Evolutionary conservation across 768 basidiomycete genomes (phyloP).

Genomic region (Boletus rufocinnamomeus): DNA sequence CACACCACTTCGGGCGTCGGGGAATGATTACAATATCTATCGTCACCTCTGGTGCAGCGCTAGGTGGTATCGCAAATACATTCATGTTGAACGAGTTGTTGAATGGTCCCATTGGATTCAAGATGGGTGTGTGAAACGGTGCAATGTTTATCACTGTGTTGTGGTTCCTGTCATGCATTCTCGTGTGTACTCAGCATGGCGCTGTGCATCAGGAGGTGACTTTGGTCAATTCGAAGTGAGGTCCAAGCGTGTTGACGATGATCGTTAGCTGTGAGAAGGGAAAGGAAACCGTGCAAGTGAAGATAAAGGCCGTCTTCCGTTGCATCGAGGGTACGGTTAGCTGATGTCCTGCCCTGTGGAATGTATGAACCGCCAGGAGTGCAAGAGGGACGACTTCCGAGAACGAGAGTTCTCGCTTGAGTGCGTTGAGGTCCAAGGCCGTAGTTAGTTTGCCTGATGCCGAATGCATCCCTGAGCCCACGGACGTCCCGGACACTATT

Average conservation of each 20-base stretch:
- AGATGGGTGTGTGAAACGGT: too few species aligned
- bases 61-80: too few species aligned
- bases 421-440: constrained; percentile 34
- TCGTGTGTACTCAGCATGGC: too few species aligned
- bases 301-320: constrained; percentile 92
- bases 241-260: constrained; percentile 74
- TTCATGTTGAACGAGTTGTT: too few species aligned
- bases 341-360: constrained; percentile 93
- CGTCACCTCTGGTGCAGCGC: too few species aligned
- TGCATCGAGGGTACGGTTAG: constrained; percentile 86
- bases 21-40: too few species aligned
- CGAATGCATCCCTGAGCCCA: constrained; percentile 53
- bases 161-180: too few species aligned
- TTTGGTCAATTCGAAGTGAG: too few species aligned
- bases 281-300: constrained; percentile 68
- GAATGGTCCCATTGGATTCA: too few species aligned
- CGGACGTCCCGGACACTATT: constrained; percentile 79
- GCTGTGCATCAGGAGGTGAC: too few species aligned
- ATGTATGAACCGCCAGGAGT: constrained; percentile 72
- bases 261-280: constrained; percentile 76
- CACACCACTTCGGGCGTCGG: too few species aligned
- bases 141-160: too few species aligned
- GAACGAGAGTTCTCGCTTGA: constrained; percentile 49
- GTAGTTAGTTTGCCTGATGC: constrained; percentile 49
- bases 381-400: constrained; percentile 72